A percentile compares a stretch with the other conserved stretches of the same genome.
phyloP scores from a whole-genome alignment of 306 rosid genomes.

The Fagus crenata region DNA sequence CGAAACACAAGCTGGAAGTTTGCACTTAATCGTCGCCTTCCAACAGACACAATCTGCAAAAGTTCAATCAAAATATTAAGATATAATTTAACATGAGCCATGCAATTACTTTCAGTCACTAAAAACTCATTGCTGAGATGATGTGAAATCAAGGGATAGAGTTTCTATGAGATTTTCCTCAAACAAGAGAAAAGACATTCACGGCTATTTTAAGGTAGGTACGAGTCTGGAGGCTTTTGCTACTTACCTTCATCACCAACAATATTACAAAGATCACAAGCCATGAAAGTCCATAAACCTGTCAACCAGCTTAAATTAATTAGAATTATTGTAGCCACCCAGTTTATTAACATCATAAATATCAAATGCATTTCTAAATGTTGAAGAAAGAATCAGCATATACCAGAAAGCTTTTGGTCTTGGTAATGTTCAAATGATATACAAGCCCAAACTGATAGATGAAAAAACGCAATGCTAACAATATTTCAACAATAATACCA shows the following conservation, averaged over 20 bases:
- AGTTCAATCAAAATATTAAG: slow-evolving; percentile 4
- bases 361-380: slow-evolving; percentile 10
- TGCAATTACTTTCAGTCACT: neutral
- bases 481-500: slow-evolving; percentile 64
- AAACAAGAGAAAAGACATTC: neutral
- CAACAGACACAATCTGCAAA: slow-evolving; percentile 70
- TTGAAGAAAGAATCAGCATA: slow-evolving; percentile 11
- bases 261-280: slow-evolving; percentile 65
- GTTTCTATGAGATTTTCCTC: neutral
- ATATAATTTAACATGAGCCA: neutral
- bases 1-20: slow-evolving; percentile 81
- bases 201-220: neutral
- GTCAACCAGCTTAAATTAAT: slow-evolving; percentile 30
- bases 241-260: slow-evolving; percentile 74
- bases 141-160: neutral
- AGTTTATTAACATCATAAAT: slow-evolving; percentile 7
- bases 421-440: slow-evolving; percentile 70
- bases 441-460: slow-evolving; percentile 88
- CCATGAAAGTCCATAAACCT: slow-evolving; percentile 91
- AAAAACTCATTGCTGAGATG: slow-evolving; percentile 1
- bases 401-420: slow-evolving; percentile 67
- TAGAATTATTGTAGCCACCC: slow-evolving; percentile 29
- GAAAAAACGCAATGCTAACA: slow-evolving; percentile 89
- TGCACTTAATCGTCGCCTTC: slow-evolving; percentile 84
- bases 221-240: slow-evolving; percentile 14